Percentiles rank a stretch among this genome's conserved stretches.
Conservation (phyloP, 1,284 basidiomycete genomes). For the Athelia sp. region DNA sequence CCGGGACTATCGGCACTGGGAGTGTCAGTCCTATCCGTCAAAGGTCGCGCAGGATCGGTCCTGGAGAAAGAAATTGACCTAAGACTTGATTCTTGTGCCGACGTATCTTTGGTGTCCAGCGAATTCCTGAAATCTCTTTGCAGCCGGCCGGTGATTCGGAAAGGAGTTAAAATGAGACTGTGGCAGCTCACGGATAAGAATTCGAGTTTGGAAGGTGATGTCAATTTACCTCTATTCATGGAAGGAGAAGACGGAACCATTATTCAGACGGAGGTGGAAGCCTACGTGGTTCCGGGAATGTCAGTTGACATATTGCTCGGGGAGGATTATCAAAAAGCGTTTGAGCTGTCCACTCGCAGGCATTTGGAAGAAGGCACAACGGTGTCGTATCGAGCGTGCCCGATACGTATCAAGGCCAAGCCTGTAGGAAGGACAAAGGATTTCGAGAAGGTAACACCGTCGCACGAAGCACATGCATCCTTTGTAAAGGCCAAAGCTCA, state of each 20-base stretch:
- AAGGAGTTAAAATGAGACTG: background rate
- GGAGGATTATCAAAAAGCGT: conserved; percentile 4
- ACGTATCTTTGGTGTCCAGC: background rate
- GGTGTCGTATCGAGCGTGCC: background rate
- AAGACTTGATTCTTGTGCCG: background rate
- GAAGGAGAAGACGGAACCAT: background rate
- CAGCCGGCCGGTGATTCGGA: background rate
- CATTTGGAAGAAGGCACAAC: background rate
- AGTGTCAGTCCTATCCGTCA: background rate
- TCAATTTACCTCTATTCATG: background rate
- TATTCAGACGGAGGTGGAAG: conserved; percentile 1
- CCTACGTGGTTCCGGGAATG: conserved; percentile 5
- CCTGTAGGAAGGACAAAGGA: background rate
- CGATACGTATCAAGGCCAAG: background rate
- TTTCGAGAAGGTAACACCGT: background rate
- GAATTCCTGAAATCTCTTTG: background rate
- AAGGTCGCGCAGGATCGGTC: background rate
- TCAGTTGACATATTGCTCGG: conserved; percentile 3
- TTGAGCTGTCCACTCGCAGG: background rate
- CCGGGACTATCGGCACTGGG: background rate
- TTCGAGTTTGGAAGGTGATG: background rate
- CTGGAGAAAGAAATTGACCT: background rate
- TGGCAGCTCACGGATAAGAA: background rate
- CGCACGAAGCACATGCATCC: background rate
- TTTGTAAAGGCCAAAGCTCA: background rate